Percentiles rank a stretch among this genome's conserved stretches.
These are phyloP conservation scores for Saccharomyces hybrid DNA, from an alignment of 1,139 yeast genomes.

Conservation along the genomic window DNA sequence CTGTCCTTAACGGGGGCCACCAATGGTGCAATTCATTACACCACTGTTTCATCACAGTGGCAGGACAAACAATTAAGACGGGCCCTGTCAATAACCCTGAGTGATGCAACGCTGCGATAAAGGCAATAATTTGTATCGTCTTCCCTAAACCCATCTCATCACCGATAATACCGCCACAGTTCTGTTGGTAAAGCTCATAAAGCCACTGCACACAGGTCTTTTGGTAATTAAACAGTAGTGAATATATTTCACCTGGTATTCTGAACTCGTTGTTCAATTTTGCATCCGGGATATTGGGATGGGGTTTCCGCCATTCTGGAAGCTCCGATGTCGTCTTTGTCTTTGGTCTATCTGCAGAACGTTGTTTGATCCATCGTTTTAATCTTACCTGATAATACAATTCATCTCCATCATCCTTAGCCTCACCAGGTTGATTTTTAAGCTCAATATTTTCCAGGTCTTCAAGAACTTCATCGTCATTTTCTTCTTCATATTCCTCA, in stretches of 20 bases:
- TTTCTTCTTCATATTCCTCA: conserved; percentile 10
- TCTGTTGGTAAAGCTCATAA: conserved; percentile 74
- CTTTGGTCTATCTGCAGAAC: conserved; percentile 31
- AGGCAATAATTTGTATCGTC: conserved; percentile 84
- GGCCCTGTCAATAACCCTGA: conserved; percentile 72
- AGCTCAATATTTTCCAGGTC: conserved; percentile 9
- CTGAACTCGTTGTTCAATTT: conserved; percentile 57
- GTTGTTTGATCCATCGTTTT: conserved; percentile 46
- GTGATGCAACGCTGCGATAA: conserved; percentile 82
- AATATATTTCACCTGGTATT: conserved; percentile 86
- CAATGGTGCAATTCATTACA: conserved; percentile 89
- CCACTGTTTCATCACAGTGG: conserved; percentile 95
- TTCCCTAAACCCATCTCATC: conserved; percentile 98
- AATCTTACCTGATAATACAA: conserved; percentile 50
- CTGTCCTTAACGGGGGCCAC: conserved; percentile 94
- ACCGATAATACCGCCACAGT: conserved; percentile 89
- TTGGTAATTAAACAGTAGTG: conserved; percentile 83
- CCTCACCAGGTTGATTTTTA: conserved; percentile 15
- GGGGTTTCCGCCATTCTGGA: conserved; percentile 58
- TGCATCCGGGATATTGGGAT: conserved; percentile 73
- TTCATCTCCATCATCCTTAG: conserved; percentile 78
- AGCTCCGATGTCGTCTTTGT: conserved; percentile 23
- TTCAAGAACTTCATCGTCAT: conserved; percentile 1
- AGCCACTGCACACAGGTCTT: conserved; percentile 83
- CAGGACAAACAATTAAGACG: conserved; percentile 84